Conservation (phyloP, 768 basidiomycete species). For the Boletellus emodensis region DNA sequence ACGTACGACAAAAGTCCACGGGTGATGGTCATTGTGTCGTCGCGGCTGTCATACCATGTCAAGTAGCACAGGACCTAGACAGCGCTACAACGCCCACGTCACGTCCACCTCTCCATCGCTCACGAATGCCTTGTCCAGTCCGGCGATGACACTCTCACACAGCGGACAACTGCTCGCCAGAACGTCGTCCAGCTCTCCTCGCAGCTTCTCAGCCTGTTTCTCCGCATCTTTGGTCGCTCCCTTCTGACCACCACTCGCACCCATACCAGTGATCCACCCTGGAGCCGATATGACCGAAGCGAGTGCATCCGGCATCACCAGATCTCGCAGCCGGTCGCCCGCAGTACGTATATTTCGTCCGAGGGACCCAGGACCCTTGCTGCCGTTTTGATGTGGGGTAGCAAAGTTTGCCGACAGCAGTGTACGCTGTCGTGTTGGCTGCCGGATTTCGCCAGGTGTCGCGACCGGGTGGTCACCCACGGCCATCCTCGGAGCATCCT, state of each 20-base stretch:
- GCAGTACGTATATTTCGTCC: slow-evolving; percentile 83
- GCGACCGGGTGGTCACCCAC: slow-evolving; percentile 32
- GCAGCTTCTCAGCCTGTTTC: slow-evolving; percentile 66
- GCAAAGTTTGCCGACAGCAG: slow-evolving; percentile 74
- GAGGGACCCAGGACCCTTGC: slow-evolving; percentile 61
- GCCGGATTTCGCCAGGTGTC: slow-evolving; percentile 36
- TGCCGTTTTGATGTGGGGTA: slow-evolving; percentile 57
- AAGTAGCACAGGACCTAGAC: background rate
- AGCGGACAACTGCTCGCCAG: slow-evolving; percentile 88
- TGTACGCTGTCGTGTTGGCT: slow-evolving; percentile 54
- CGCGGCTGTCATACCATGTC: slow-evolving; percentile 9
- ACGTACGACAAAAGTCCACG: slow-evolving; percentile 76
- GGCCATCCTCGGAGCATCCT: slow-evolving; percentile 36
- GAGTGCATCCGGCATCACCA: slow-evolving; percentile 92
- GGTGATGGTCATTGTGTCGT: slow-evolving; percentile 36
- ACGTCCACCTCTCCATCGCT: slow-evolving; percentile 72
- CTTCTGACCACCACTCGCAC: slow-evolving; percentile 43
- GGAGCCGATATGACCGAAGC: slow-evolving; percentile 79
- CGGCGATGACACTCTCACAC: slow-evolving; percentile 85
- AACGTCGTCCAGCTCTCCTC: slow-evolving; percentile 84
- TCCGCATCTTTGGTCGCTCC: slow-evolving; percentile 45
- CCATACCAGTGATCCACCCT: slow-evolving; percentile 72
- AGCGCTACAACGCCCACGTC: slow-evolving; percentile 64
- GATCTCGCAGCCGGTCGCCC: slow-evolving; percentile 83
- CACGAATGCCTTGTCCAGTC: slow-evolving; percentile 85